These are phyloP conservation scores for Macrocybe sp. DNA, from an alignment of 1,284 basidiomycete species.

Conservation along the genomic window DNA sequence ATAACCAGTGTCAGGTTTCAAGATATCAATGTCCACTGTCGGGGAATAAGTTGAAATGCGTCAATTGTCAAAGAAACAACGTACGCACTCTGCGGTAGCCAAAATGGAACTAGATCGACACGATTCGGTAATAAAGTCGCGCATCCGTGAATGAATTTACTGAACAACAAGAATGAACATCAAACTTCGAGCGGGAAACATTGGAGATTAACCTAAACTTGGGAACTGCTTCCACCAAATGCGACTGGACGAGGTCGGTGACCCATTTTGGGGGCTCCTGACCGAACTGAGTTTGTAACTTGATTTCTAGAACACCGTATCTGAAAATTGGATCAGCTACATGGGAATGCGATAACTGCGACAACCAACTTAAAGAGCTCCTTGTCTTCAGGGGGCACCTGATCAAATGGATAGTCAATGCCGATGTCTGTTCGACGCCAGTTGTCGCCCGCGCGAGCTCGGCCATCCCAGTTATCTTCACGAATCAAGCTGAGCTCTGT, in stretches of 20 bases:
- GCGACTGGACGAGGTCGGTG: slow-evolving; percentile 88
- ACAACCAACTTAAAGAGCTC: slow-evolving; percentile 82
- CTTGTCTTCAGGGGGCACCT: slow-evolving; percentile 76
- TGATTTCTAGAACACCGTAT: slow-evolving; percentile 93
- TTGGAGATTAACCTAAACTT: slow-evolving; percentile 66
- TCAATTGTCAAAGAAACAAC: slow-evolving; percentile 3
- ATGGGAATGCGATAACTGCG: neutral
- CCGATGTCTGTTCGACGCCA: slow-evolving; percentile 96
- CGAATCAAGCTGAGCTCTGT: slow-evolving; percentile 93
- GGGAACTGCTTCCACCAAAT: slow-evolving; percentile 90
- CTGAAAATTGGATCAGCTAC: slow-evolving; percentile 23
- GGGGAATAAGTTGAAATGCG: neutral
- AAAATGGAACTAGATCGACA: slow-evolving; percentile 98
- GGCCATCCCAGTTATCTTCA: slow-evolving; percentile 96
- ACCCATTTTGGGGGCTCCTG: slow-evolving; percentile 98
- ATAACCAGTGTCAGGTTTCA: slow-evolving; percentile 80
- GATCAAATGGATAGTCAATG: slow-evolving; percentile 88
- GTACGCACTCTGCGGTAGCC: slow-evolving; percentile 89
- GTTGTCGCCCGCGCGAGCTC: slow-evolving; percentile 74
- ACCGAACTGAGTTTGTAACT: slow-evolving; percentile 94
- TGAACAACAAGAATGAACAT: slow-evolving; percentile 20
- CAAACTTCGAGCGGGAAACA: neutral
- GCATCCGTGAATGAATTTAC: slow-evolving; percentile 98
- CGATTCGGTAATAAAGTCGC: slow-evolving; percentile 90
- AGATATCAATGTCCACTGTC: slow-evolving; percentile 88